Percentiles rank a stretch among this genome's conserved stretches.
phyloP scores from a whole-genome alignment of 1,139 yeast species.

The Saccharomyces hybrid region DNA sequence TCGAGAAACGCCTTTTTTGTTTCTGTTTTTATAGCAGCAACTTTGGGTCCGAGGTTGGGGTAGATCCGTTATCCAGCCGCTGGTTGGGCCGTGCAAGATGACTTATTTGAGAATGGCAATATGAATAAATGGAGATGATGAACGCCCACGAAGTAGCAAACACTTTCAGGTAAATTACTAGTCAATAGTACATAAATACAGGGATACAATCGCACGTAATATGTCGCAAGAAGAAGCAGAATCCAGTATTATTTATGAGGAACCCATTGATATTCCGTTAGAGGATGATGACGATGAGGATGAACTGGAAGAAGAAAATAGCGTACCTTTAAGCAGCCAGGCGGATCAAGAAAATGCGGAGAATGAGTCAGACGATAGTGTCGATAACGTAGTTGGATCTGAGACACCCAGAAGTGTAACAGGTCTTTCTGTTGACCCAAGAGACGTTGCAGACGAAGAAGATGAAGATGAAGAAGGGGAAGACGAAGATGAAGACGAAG shows the following conservation, averaged over 20 bases:
- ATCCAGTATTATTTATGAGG: constrained; percentile 14
- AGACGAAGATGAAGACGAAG: constrained; percentile 9
- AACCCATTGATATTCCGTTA: constrained; percentile 14
- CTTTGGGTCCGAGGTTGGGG: not conserved
- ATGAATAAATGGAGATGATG: not conserved
- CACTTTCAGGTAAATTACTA: no score
- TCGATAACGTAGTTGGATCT: not conserved
- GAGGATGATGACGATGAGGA: constrained; percentile 16
- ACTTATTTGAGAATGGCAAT: not conserved
- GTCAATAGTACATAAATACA: not conserved
- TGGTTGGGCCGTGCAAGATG: not conserved
- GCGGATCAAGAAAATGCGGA: not conserved
- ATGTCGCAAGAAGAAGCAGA: constrained; percentile 10
- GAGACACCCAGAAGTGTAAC: not conserved
- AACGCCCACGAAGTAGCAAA: not conserved
- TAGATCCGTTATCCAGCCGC: not conserved
- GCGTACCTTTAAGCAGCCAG: not conserved
- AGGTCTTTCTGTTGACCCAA: not conserved
- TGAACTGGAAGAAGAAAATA: constrained; percentile 7
- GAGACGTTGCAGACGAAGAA: not conserved
- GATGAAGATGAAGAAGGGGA: constrained; percentile 7
- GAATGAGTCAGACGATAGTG: not conserved
- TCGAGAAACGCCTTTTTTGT: not conserved
- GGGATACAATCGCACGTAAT: not conserved
- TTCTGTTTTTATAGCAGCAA: not conserved